A percentile compares a stretch with the other conserved stretches of the same genome.
phyloP scores from a whole-genome alignment of 768 basidiomycete genomes.

The Lentinus brumalis region DNA sequence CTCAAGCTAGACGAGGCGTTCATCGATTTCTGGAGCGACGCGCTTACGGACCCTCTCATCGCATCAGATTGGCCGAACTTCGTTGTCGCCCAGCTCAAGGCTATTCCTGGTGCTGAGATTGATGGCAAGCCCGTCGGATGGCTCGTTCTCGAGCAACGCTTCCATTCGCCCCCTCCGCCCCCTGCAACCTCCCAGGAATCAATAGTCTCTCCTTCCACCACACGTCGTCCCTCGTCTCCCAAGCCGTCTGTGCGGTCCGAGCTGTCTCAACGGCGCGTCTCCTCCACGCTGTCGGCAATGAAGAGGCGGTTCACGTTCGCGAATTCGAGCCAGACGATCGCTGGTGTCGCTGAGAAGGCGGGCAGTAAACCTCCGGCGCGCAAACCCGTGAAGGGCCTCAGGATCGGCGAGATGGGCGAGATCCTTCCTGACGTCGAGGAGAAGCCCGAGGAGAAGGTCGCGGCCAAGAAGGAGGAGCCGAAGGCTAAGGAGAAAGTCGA shows the following conservation, averaged over 20 bases:
- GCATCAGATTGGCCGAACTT: constrained; percentile 67
- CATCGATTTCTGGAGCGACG: constrained; percentile 81
- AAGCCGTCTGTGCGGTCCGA: constrained; percentile 31
- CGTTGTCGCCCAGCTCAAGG: constrained; percentile 68
- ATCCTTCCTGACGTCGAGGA: constrained; percentile 47
- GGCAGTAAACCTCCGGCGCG: constrained; percentile 25
- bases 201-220: constrained; percentile 20
- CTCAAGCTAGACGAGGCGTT: constrained; percentile 80
- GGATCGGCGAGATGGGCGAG: constrained; percentile 74
- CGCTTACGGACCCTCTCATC: constrained; percentile 63
- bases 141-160: constrained; percentile 71
- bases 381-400: constrained; percentile 33
- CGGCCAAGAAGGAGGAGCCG: neutral
- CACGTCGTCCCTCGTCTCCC: constrained; percentile 32
- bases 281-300: constrained; percentile 50
- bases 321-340: constrained; percentile 26
- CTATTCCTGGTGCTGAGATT: constrained; percentile 27
- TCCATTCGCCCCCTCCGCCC: constrained; percentile 41
- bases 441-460: constrained; percentile 9
- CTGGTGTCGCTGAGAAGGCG: constrained; percentile 10
- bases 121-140: constrained; percentile 52
- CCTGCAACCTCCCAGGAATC: constrained; percentile 26
- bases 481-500: neutral
- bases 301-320: constrained; percentile 72
- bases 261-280: constrained; percentile 31